Base-by-base conservation (phyloP, 1,139 yeast genomes). In the Yamadazyma sp. region DNA sequence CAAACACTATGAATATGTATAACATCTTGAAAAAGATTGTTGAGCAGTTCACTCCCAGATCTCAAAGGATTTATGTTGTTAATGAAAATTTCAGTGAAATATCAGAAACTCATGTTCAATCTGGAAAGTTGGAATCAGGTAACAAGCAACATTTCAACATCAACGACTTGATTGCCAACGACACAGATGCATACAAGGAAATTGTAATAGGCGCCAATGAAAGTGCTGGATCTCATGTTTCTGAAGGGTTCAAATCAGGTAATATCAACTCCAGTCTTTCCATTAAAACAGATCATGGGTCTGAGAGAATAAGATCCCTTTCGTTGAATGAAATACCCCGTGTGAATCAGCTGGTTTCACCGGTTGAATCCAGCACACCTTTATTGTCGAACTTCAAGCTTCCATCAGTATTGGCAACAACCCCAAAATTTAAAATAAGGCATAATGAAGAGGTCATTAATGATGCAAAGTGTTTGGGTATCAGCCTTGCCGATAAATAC, bases 1-100 rank as follows among this genome's bases (percentile, higher is more conserved):
- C 55, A 40, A 58, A 55, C 31, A 64, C 82, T 0, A 50, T 70
- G 1, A 64, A 69, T 25, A 50, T 77, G 17, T 67, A 58, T 45
- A 71, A 69, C 53, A 69, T 82, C 50, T 64, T 78, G 27, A 61
- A 63, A 42, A 82, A 82, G 55, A 70, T 82, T 42, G 52, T 67
- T 17, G 64, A 66, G 24, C 49, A 47, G 12, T 36, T 35, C 20
- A 25, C 33, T 5, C 34, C 40, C 3, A 20, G 14, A 18, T 36
- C 42, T 11, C 35, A 39, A 14, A 42, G 40, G 10, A 43, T 56
- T 14, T 54, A 38, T 40, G 22, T 54, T 3, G n/a, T 45, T 16
- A 38, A 39, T 58, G 44, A 48, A 15, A 25, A 28, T 10, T 47
- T 37, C 27, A 10, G 5, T 23, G 36, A 37, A 2, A 9, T 44